phyloP scores from a whole-genome alignment of 306 rosid species.

The Pueraria montana region DNA sequence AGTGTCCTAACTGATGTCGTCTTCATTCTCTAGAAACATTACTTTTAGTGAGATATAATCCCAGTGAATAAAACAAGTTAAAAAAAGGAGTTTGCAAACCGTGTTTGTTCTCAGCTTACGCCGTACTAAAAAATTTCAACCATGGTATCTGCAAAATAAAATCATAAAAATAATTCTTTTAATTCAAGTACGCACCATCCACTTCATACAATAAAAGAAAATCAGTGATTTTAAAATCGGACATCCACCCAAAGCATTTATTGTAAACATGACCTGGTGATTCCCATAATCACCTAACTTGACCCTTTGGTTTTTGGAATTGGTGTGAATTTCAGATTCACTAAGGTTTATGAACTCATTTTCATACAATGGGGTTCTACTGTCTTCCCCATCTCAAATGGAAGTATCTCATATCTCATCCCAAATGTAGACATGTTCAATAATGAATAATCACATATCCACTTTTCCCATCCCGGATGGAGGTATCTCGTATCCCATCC shows the following conservation, averaged over 20 bases:
- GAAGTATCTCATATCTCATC: background rate
- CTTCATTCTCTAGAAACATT: background rate
- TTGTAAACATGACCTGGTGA: background rate
- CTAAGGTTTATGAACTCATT: background rate
- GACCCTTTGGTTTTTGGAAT: background rate
- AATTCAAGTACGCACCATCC: background rate
- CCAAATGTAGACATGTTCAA: background rate
- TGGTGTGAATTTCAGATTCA: background rate
- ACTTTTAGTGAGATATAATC: background rate
- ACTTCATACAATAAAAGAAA: background rate
- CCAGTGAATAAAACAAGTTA: background rate
- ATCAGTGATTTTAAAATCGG: background rate
- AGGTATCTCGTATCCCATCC: background rate
- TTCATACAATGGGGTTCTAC: background rate
- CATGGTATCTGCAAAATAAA: background rate
- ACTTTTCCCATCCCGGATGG: background rate
- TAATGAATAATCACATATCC: background rate
- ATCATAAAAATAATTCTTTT: background rate
- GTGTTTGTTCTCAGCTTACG: background rate
- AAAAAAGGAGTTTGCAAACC: background rate
- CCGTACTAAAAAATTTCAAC: background rate
- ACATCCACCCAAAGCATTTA: background rate
- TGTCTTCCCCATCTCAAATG: background rate
- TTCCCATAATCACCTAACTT: background rate
- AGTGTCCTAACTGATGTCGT: background rate